A percentile compares a stretch with the other conserved stretches of the same genome.
These are phyloP conservation scores for Amanita rubescens DNA, from an alignment of 768 basidiomycete genomes.

Conservation along the genomic window DNA sequence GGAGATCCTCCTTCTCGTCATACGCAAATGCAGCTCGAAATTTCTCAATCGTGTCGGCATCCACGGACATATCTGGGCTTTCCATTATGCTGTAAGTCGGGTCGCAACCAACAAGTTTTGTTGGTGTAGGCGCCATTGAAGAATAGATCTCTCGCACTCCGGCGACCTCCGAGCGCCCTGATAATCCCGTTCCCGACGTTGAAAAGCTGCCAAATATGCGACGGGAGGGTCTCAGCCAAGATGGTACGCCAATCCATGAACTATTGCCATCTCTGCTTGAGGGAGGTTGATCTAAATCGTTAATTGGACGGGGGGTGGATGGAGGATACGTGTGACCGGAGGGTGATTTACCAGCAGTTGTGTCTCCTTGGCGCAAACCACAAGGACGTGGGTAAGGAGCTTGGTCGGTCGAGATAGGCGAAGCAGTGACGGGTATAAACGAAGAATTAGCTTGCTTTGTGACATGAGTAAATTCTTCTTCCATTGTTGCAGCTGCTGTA, in stretches of 20 bases:
- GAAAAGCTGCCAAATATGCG: slow-evolving; percentile 29
- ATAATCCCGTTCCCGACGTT: slow-evolving; percentile 18
- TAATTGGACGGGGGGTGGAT: slow-evolving; percentile 44
- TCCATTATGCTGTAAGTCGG: slow-evolving; percentile 81
- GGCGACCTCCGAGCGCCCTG: slow-evolving; percentile 20
- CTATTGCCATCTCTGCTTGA: slow-evolving; percentile 35
- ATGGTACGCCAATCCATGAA: slow-evolving; percentile 64
- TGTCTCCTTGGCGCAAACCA: slow-evolving; percentile 7
- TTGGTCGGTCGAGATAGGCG: slow-evolving; percentile 23
- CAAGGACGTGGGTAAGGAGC: background rate
- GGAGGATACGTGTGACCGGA: slow-evolving; percentile 76
- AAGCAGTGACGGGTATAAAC: slow-evolving; percentile 54
- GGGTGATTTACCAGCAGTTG: slow-evolving; percentile 17
- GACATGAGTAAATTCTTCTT: slow-evolving; percentile 61
- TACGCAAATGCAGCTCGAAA: slow-evolving; percentile 81
- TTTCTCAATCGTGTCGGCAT: slow-evolving; percentile 62
- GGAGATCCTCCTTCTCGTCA: slow-evolving; percentile 76
- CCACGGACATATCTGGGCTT: slow-evolving; percentile 53
- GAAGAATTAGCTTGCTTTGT: slow-evolving; percentile 44
- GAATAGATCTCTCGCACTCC: slow-evolving; percentile 60
- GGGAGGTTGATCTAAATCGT: slow-evolving; percentile 40
- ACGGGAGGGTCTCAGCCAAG: slow-evolving; percentile 55
- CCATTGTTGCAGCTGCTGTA: slow-evolving; percentile 27
- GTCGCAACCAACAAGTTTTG: slow-evolving; percentile 39
- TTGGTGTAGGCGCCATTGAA: slow-evolving; percentile 26